These are phyloP conservation scores for Fusarium chuoi DNA, from an alignment of 2,329 filamentous ascomycete species.

Conservation along the genomic window DNA sequence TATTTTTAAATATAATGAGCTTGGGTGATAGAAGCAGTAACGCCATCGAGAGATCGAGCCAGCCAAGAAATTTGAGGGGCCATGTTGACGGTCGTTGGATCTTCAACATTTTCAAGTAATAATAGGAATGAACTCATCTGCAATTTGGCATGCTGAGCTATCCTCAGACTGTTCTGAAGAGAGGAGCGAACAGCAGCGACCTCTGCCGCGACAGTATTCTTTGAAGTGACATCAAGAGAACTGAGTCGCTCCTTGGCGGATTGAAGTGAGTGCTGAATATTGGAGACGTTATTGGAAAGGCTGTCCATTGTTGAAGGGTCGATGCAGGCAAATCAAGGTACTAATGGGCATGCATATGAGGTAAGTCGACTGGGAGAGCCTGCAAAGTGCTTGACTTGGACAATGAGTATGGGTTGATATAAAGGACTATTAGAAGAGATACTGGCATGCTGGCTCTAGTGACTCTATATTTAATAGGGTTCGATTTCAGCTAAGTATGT, in stretches of 20 bases:
- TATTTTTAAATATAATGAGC: no score
- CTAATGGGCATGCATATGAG: background rate
- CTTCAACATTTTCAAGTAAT: background rate
- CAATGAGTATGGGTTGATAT: no score
- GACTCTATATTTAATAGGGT: background rate
- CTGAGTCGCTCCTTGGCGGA: background rate
- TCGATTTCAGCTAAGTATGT: background rate
- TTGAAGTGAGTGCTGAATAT: background rate
- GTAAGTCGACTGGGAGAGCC: background rate
- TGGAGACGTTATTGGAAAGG: background rate
- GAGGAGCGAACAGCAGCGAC: background rate
- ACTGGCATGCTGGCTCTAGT: background rate
- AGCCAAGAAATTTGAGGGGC: background rate
- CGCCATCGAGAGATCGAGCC: background rate
- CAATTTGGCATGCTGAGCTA: background rate
- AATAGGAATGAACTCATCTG: background rate
- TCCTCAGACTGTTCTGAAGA: background rate
- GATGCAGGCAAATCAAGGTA: background rate
- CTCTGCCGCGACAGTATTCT: background rate
- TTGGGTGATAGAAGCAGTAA: background rate
- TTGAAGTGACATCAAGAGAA: background rate
- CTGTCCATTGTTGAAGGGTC: background rate
- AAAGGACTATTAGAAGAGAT: no score
- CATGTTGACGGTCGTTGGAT: background rate
- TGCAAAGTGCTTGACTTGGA: background rate